These are phyloP conservation scores for Salix arbutifolia DNA, from an alignment of 345 rosid genomes.

Conservation along the genomic window DNA sequence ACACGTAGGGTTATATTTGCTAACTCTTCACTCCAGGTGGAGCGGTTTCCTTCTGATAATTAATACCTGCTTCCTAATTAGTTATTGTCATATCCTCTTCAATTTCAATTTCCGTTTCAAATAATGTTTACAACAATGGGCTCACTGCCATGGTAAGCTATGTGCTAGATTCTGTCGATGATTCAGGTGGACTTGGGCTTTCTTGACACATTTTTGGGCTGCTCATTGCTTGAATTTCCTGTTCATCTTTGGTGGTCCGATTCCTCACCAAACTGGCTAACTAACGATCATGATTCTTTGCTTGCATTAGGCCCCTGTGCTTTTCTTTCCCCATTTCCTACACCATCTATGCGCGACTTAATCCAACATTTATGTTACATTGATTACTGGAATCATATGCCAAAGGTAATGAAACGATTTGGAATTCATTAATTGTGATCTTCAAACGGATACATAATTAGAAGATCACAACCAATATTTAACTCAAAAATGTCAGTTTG, in stretches of 20 bases:
- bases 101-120: too few species aligned
- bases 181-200: not conserved
- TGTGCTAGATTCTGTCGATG: not conserved
- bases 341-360: too few species aligned
- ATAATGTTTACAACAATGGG: too few species aligned
- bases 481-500: not conserved
- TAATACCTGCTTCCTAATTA: not conserved
- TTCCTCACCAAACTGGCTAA: not conserved
- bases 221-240: not conserved
- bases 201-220: not conserved
- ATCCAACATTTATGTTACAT: not conserved
- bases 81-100: too few species aligned
- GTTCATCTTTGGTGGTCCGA: not conserved
- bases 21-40: not conserved
- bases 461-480: not conserved
- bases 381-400: not conserved
- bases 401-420: not conserved
- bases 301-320: not conserved
- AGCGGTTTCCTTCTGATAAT: not conserved
- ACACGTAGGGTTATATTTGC: conserved; percentile 19
- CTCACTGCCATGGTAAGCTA: too few species aligned
- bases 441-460: not conserved
- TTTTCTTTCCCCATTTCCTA: too few species aligned
- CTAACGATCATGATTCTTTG: not conserved
- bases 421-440: not conserved